These are phyloP conservation scores for Pseudocercospora vitis DNA, from an alignment of 2,329 filamentous ascomycete genomes.

Conservation along the genomic window DNA sequence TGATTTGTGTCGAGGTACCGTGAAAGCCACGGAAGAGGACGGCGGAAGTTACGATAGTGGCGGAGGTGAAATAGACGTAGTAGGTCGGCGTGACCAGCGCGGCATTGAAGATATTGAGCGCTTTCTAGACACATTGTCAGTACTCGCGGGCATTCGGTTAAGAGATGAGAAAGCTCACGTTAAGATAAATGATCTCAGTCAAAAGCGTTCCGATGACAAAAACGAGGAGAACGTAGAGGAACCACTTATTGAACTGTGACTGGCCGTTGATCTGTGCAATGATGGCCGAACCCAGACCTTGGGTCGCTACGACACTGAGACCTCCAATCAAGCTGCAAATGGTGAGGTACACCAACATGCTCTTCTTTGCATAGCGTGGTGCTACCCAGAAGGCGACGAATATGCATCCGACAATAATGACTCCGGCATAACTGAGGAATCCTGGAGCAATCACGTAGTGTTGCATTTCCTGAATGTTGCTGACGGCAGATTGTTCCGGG, in stretches of 20 bases:
- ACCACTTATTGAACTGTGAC: conserved; percentile 96
- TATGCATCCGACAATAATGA: conserved; percentile 71
- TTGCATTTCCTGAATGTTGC: conserved; percentile 90
- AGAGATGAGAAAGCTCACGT: conserved; percentile 65
- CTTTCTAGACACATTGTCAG: conserved; percentile 69
- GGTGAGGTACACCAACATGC: conserved; percentile 95
- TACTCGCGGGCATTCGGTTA: neutral
- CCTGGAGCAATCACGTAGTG: conserved; percentile 80
- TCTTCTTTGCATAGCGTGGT: conserved; percentile 89
- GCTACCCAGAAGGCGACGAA: conserved; percentile 77
- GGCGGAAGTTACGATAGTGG: conserved; percentile 90
- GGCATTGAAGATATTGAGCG: conserved; percentile 93
- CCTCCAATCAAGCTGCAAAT: conserved; percentile 95
- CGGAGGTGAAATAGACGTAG: conserved; percentile 96
- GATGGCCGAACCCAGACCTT: conserved; percentile 88
- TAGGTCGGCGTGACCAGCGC: conserved; percentile 97
- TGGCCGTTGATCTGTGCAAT: conserved; percentile 79
- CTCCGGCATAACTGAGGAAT: conserved; percentile 79
- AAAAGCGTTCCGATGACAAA: conserved; percentile 88
- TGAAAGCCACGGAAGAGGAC: conserved; percentile 94
- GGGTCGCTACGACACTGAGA: conserved; percentile 89
- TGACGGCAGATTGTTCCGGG: conserved; percentile 78
- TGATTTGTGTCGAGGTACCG: conserved; percentile 74
- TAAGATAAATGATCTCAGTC: conserved; percentile 92
- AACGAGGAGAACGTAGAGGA: conserved; percentile 84